Evolutionary conservation across 768 basidiomycete species (phyloP).

Genomic region (Russula virescens): DNA sequence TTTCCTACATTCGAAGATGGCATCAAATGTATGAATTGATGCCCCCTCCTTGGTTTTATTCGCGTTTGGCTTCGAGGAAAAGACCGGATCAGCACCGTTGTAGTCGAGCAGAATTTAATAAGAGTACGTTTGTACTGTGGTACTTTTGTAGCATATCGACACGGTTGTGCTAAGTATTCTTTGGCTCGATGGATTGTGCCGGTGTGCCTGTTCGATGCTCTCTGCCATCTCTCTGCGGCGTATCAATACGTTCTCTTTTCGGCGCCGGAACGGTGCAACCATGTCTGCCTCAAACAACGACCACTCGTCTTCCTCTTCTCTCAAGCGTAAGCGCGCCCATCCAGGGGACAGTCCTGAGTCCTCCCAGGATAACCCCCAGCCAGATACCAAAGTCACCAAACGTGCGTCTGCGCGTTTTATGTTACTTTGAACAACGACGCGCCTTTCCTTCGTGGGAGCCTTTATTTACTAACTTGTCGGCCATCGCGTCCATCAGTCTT

Average conservation of each 20-base stretch:
- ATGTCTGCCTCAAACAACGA: conserved; percentile 8
- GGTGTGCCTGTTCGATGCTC: not conserved
- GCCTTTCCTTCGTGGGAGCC: not conserved
- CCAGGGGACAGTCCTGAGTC: not conserved
- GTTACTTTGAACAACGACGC: too few relatives aligned
- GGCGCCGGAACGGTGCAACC: not conserved
- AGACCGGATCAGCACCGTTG: conserved; percentile 4
- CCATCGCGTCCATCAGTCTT: conserved; percentile 24
- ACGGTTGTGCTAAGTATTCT: conserved; percentile 5
- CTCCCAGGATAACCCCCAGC: not conserved
- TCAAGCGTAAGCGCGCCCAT: conserved; percentile 5
- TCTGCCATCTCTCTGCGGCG: not conserved
- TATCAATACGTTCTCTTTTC: not conserved
- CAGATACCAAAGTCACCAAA: conserved; percentile 10
- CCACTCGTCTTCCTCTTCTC: conserved; percentile 1
- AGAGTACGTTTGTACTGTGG: conserved; percentile 7
- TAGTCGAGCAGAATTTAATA: conserved; percentile 7
- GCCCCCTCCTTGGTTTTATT: not conserved
- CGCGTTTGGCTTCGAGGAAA: conserved; percentile 2
- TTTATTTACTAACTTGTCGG: not conserved
- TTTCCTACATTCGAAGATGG: conserved; percentile 8
- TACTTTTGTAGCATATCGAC: conserved; percentile 10
- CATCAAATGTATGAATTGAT: not conserved
- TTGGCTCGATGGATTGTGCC: not conserved
- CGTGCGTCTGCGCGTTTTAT: not conserved